Percentiles rank a stretch among this genome's conserved stretches.
phyloP scores from a whole-genome alignment of 2,329 filamentous ascomycete species.

The Aspergillus sp. region DNA sequence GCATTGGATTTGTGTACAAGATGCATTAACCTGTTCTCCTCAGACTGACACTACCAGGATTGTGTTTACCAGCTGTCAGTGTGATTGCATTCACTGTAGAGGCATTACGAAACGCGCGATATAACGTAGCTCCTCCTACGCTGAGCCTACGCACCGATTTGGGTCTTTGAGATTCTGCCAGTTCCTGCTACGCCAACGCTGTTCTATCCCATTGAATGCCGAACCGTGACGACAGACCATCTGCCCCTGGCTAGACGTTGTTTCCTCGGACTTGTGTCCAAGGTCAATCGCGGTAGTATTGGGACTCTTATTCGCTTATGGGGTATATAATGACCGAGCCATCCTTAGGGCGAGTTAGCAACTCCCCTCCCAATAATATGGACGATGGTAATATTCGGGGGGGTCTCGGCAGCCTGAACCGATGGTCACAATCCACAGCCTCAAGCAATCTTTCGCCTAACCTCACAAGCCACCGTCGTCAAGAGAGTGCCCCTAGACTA shows the following conservation, averaged over 20 bases:
- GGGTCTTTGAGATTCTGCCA: not conserved
- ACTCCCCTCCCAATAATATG: conserved; percentile 18
- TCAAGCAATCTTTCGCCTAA: conserved; percentile 48
- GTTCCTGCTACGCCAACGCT: not conserved
- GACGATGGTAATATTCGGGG: conserved; percentile 42
- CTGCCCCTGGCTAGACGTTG: too few species aligned
- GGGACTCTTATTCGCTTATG: not conserved
- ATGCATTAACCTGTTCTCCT: not conserved
- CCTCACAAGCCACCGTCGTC: conserved; percentile 28
- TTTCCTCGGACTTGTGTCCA: too few species aligned
- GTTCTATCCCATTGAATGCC: not conserved
- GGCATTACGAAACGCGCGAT: not conserved
- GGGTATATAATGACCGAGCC: conserved; percentile 12
- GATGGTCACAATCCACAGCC: conserved; percentile 63
- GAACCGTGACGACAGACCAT: not conserved
- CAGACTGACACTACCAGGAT: not conserved
- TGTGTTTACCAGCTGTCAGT: not conserved
- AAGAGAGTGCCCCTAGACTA: conserved; percentile 28
- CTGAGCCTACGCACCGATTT: not conserved
- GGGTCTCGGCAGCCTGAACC: conserved; percentile 57
- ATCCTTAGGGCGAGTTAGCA: conserved; percentile 1
- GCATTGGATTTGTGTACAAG: not conserved
- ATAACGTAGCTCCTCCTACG: not conserved
- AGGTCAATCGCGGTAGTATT: too few species aligned
- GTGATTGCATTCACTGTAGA: too few species aligned